Conservation (phyloP, 2,329 filamentous ascomycete species). For the Plenodomus lindquistii region DNA sequence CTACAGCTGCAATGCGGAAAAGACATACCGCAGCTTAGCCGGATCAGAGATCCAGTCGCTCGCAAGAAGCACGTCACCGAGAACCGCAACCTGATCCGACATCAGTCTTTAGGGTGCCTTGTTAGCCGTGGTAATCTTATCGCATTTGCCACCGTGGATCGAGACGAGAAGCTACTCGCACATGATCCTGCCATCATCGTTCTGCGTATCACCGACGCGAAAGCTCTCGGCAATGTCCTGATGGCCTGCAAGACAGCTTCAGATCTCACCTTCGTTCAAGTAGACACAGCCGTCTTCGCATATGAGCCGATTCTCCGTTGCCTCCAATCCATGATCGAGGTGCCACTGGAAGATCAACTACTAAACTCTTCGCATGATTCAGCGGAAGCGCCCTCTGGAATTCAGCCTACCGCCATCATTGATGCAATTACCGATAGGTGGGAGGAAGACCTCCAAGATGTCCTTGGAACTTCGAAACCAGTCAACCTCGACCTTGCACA, state of each 20-base stretch:
- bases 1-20: constrained; percentile 49
- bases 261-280: constrained; percentile 57
- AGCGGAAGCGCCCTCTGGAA: constrained; percentile 23
- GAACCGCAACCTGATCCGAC: constrained; percentile 58
- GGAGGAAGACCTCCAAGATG: constrained; percentile 20
- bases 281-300: constrained; percentile 69
- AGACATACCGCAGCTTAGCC: constrained; percentile 53
- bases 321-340: constrained; percentile 58
- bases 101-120: constrained; percentile 65
- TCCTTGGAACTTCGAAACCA: constrained; percentile 18
- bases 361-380: constrained; percentile 40
- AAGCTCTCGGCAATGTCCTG: constrained; percentile 54
- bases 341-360: constrained; percentile 61
- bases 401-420: constrained; percentile 30
- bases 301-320: constrained; percentile 68
- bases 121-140: constrained; percentile 56
- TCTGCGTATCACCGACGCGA: constrained; percentile 56
- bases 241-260: constrained; percentile 25
- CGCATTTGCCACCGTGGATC: constrained; percentile 63
- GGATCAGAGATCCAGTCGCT: constrained; percentile 24
- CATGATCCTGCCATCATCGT: constrained; percentile 52
- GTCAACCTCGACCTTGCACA: constrained; percentile 60
- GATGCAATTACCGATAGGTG: constrained; percentile 20
- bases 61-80: constrained; percentile 52
- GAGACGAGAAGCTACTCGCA: constrained; percentile 54